Evolutionary conservation across 371 early-diverging fungal species (phyloP), one percentile per base, ranked within the genome.

Genomic region (Mucor irregularis): DNA sequence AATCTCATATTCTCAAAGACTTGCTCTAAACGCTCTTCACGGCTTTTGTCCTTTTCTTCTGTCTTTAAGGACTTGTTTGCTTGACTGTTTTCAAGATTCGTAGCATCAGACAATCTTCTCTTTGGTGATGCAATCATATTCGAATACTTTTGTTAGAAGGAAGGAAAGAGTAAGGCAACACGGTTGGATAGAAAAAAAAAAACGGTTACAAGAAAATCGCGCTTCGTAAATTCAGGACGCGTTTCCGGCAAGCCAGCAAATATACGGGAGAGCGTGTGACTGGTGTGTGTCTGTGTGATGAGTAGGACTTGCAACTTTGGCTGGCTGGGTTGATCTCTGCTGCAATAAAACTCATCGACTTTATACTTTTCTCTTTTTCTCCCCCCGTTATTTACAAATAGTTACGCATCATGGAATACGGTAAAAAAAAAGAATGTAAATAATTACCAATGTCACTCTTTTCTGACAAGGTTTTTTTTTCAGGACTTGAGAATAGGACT

Each of bases 1-100:
- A 93, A 76, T 24, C 88, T 76, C 66, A 91, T 69, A 67, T 89
- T 88, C n/a, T 59, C 53, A 70, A 91, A 90, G 17, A 90, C 75
- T 30, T 61, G 57, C 50, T 69, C 58, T 39, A 44, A 22, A 10
- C 44, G 29, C 6, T 28, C 26, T 21, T 51, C 44, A n/a, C n/a
- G n/a, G n/a, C n/a, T n/a, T n/a, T n/a, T n/a, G n/a, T n/a, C 17
- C 35, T 69, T 69, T 19, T 38, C 19, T 40, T 30, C 40, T 9
- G 11, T 13, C 21, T 51, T 39, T 13, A 39, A 19, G 26, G 19
- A 1, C 10, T 39, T 51, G 10, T 40, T 51, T n/a, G n/a, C 4
- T 28, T 25, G 8, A 5, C 5, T 19, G 44, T 7, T 24, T 29
- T 39, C n/a, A 29, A 5, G 8, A 17, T 31, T 55, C 3, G 37